Conservation (phyloP, 352 stramenopile genomes). For the Achlya hypogyna region DNA sequence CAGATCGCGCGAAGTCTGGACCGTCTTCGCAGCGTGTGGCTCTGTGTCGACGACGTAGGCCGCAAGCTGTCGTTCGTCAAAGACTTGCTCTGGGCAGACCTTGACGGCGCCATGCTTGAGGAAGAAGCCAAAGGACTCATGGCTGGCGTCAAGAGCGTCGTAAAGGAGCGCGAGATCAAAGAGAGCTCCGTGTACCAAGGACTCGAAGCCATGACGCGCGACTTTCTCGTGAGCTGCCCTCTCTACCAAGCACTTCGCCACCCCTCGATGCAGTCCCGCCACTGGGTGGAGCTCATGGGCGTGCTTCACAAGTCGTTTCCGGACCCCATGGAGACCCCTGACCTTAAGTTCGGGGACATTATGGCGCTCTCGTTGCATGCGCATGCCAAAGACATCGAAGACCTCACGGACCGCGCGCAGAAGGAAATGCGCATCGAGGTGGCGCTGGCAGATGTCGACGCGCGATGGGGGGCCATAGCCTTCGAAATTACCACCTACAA, state of each 20-base stretch:
- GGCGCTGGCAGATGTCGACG: slow-evolving; percentile 67
- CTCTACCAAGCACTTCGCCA: slow-evolving; percentile 72
- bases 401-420: slow-evolving; percentile 84
- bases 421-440: slow-evolving; percentile 89
- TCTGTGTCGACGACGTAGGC: slow-evolving; percentile 77
- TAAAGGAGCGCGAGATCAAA: slow-evolving; percentile 73
- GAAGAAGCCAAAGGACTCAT: slow-evolving; percentile 87
- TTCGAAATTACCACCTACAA: slow-evolving; percentile 85
- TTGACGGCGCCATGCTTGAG: slow-evolving; percentile 88
- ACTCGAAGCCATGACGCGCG: slow-evolving; percentile 64
- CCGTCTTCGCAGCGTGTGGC: slow-evolving; percentile 77
- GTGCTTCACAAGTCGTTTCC: slow-evolving; percentile 35
- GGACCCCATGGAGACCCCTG: slow-evolving; percentile 28
- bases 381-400: slow-evolving; percentile 76
- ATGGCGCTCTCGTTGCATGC: slow-evolving; percentile 75
- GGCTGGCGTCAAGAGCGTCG: slow-evolving; percentile 81
- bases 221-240: slow-evolving; percentile 68
- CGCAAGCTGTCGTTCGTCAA: slow-evolving; percentile 83
- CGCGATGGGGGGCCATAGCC: slow-evolving; percentile 53
- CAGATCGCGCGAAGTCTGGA: slow-evolving; percentile 69
- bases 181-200: slow-evolving; percentile 88
- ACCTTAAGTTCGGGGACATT: slow-evolving; percentile 70
- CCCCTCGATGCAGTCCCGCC: slow-evolving; percentile 56
- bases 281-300: slow-evolving; percentile 59
- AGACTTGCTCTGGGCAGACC: slow-evolving; percentile 86